Conservation (phyloP, 306 rosid genomes). For the Lathyrus oleraceus region DNA sequence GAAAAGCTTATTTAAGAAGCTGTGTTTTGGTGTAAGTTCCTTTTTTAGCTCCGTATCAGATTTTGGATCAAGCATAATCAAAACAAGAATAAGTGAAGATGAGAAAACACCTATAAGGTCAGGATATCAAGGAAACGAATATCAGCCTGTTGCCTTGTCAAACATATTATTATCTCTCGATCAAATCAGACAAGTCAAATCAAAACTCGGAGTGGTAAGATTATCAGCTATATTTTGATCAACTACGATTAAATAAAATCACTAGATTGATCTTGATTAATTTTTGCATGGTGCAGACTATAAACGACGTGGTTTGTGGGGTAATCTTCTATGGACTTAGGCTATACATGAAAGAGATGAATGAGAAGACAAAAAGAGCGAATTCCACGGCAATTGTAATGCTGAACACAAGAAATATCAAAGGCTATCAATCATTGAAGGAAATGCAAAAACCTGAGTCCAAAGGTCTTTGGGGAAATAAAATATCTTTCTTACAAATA, state of each 20-base stretch:
- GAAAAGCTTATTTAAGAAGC: neutral
- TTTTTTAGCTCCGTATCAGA: slow-evolving; percentile 37
- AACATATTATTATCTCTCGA: slow-evolving; percentile 49
- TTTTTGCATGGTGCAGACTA: slow-evolving; percentile 28
- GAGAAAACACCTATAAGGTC: slow-evolving; percentile 52
- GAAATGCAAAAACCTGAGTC: slow-evolving; percentile 48
- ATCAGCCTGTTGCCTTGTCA: slow-evolving; percentile 34
- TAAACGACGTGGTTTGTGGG: slow-evolving; percentile 30
- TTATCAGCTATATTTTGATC: no score
- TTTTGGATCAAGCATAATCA: slow-evolving; percentile 42
- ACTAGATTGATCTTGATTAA: no score
- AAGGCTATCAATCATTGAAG: slow-evolving; percentile 45
- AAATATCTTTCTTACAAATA: slow-evolving; percentile 43
- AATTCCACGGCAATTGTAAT: slow-evolving; percentile 11
- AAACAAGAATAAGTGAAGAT: slow-evolving; percentile 43
- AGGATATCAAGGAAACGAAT: slow-evolving; percentile 38
- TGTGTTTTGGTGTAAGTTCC: neutral
- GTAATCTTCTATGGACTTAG: slow-evolving; percentile 27
- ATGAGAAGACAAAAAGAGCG: slow-evolving; percentile 4
- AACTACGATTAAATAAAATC: no score
- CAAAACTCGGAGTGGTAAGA: slow-evolving; percentile 60
- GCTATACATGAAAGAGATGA: slow-evolving; percentile 25
- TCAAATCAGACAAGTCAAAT: slow-evolving; percentile 42
- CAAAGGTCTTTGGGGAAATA: slow-evolving; percentile 60
- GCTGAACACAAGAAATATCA: slow-evolving; percentile 52